Evolutionary conservation across 306 rosid genomes (phyloP).

Genomic region (Spatholobus suberectus): DNA sequence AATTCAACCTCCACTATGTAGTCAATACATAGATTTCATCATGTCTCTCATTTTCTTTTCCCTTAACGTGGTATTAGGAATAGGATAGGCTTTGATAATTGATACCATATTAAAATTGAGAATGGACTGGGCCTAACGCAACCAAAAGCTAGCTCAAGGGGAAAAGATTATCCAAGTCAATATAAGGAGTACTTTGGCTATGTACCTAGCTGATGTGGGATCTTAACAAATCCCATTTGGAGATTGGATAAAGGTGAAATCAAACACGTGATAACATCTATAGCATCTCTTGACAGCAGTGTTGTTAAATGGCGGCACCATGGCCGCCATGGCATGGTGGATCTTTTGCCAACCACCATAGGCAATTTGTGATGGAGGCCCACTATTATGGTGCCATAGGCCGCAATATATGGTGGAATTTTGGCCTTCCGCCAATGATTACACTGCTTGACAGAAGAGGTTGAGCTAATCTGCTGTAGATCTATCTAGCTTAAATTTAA

Average conservation of each 20-base stretch:
- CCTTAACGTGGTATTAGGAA: neutral
- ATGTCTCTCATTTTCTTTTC: neutral
- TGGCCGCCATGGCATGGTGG: too few relatives aligned
- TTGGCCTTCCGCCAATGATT: too few relatives aligned
- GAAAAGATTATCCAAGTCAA: neutral
- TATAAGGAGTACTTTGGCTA: neutral
- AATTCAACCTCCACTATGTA: neutral
- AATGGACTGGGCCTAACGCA: neutral
- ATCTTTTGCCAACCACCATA: too few relatives aligned
- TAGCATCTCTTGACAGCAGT: too few relatives aligned
- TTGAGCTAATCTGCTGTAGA: slow-evolving; percentile 13
- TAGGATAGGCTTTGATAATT: neutral
- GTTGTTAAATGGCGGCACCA: too few relatives aligned
- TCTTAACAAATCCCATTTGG: neutral
- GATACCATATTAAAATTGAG: neutral
- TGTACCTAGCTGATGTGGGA: neutral
- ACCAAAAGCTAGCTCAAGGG: neutral
- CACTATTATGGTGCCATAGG: too few relatives aligned
- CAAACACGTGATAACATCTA: slow-evolving; percentile 1
- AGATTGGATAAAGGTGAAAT: neutral
- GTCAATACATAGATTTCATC: neutral
- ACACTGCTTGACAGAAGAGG: neutral
- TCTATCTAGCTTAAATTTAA: slow-evolving; percentile 10
- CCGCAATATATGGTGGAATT: too few relatives aligned
- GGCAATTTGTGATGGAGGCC: too few relatives aligned